These are phyloP conservation scores for Allium cepa DNA, from an alignment of 106 monocot species.

Conservation along the genomic window DNA sequence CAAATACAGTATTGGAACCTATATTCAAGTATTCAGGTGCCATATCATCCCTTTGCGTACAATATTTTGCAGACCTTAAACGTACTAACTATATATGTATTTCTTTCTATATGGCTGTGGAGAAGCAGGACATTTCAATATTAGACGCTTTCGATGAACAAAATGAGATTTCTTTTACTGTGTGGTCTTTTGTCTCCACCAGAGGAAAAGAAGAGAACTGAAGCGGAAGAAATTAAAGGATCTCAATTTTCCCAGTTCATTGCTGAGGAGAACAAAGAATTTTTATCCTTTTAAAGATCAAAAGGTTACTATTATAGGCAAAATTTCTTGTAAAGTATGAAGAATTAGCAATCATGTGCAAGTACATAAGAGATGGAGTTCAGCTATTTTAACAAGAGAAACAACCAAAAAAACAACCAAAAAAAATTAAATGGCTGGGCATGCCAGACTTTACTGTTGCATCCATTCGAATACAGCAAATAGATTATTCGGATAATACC, in stretches of 20 bases:
- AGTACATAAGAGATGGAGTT: no score
- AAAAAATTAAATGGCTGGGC: no score
- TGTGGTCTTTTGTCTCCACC: slow-evolving; percentile 77
- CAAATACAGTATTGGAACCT: slow-evolving; percentile 62
- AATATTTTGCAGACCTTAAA: not conserved
- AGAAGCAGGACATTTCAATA: slow-evolving; percentile 26
- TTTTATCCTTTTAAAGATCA: slow-evolving; percentile 4
- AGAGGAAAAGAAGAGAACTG: slow-evolving; percentile 26
- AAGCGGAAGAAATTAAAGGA: slow-evolving; percentile 54
- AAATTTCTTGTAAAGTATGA: slow-evolving; percentile 40
- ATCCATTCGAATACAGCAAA: no score
- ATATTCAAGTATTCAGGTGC: slow-evolving; percentile 75
- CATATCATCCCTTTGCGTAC: not conserved
- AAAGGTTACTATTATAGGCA: slow-evolving; percentile 11
- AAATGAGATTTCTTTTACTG: slow-evolving; percentile 51
- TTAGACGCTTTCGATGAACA: slow-evolving; percentile 48
- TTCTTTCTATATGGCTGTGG: slow-evolving; percentile 17
- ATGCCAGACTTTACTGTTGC: no score
- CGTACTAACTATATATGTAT: not conserved
- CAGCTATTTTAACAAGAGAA: no score
- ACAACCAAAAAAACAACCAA: no score
- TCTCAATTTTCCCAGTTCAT: slow-evolving; percentile 71
- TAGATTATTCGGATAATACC: no score
- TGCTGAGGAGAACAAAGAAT: slow-evolving; percentile 32
- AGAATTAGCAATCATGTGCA: no score